These are phyloP conservation scores for Botrytis byssoidea DNA, from an alignment of 2,329 filamentous ascomycete species.

Conservation along the genomic window DNA sequence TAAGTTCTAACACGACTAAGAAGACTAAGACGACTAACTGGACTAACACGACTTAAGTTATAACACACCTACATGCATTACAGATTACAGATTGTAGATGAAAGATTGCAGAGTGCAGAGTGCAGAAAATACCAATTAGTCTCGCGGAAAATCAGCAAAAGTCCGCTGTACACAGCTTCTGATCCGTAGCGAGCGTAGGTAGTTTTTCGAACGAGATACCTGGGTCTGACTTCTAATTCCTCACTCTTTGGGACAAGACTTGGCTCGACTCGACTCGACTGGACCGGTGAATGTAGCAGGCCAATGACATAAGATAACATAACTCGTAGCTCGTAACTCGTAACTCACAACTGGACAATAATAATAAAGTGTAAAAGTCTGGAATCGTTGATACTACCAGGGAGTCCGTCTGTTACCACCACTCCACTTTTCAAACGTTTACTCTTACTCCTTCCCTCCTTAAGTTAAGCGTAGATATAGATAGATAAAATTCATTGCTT, in stretches of 20 bases:
- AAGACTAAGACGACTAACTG: background rate
- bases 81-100: constrained; percentile 10
- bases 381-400: background rate
- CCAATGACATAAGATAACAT: background rate
- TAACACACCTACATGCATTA: constrained; percentile 6
- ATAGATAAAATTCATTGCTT: background rate
- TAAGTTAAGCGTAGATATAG: constrained; percentile 7
- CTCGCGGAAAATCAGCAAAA: background rate
- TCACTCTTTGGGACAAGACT: background rate
- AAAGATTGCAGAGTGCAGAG: background rate
- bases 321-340: too few relatives aligned
- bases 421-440: constrained; percentile 14
- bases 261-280: background rate
- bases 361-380: constrained; percentile 1
- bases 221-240: background rate
- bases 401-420: background rate
- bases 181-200: too few relatives aligned
- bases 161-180: background rate
- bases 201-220: background rate
- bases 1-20: background rate
- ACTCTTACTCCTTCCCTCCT: constrained; percentile 7
- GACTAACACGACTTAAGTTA: background rate
- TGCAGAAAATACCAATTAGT: background rate
- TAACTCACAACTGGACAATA: background rate
- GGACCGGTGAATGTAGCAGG: background rate